Conservation (phyloP, 208 protist genomes). For the Endotrypanum monterogeii region DNA sequence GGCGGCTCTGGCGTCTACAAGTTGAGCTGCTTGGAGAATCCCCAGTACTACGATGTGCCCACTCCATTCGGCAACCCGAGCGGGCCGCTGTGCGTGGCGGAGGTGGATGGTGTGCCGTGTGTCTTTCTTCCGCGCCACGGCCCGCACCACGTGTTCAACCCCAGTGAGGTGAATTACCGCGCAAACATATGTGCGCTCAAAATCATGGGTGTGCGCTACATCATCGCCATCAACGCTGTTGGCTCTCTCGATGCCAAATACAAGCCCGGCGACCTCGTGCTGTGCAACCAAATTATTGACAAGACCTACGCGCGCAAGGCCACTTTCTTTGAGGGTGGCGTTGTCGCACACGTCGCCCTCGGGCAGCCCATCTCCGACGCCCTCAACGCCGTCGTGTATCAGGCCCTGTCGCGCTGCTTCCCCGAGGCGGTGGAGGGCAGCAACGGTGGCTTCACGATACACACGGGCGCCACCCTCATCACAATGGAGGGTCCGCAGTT, state of each 20-base stretch:
- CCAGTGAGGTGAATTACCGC: slow-evolving; percentile 89
- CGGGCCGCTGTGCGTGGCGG: slow-evolving; percentile 65
- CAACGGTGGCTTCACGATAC: slow-evolving; percentile 43
- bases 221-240: slow-evolving; percentile 87
- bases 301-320: slow-evolving; percentile 59
- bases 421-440: slow-evolving; percentile 25
- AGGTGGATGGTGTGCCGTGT: slow-evolving; percentile 50
- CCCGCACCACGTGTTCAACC: slow-evolving; percentile 67
- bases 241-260: slow-evolving; percentile 82
- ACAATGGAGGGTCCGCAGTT: slow-evolving; percentile 94
- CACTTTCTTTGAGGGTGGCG: slow-evolving; percentile 87
- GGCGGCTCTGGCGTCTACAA: slow-evolving; percentile 90
- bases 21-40: slow-evolving; percentile 52
- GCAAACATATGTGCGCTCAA: slow-evolving; percentile 94
- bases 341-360: slow-evolving; percentile 86
- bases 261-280: slow-evolving; percentile 81
- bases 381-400: slow-evolving; percentile 42
- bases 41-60: slow-evolving; percentile 59
- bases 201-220: slow-evolving; percentile 80
- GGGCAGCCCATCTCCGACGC: slow-evolving; percentile 72
- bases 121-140: slow-evolving; percentile 92
- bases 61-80: slow-evolving; percentile 90
- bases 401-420: slow-evolving; percentile 48
- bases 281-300: slow-evolving; percentile 92
- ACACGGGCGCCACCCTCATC: slow-evolving; percentile 68